phyloP scores from a whole-genome alignment of 495 filamentous ascomycete species.

The Aspergillus biplanus region DNA sequence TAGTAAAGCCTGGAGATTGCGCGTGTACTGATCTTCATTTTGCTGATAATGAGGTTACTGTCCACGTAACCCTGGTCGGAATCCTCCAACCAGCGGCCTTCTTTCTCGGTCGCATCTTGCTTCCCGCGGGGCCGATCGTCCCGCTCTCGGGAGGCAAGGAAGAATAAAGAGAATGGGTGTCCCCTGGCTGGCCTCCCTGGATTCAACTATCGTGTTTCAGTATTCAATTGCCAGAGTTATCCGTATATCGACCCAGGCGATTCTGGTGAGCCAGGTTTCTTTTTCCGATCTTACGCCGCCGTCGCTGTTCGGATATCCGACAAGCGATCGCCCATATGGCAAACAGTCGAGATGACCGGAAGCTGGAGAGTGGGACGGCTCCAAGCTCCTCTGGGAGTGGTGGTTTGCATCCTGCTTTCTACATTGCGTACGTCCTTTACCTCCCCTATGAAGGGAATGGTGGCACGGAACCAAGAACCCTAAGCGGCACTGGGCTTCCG shows the following conservation, averaged over 20 bases:
- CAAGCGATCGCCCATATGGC: conserved; percentile 28
- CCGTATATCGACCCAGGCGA: too few relatives aligned
- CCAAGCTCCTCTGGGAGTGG: conserved; percentile 26
- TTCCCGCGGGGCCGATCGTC: background rate
- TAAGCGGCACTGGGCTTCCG: too few relatives aligned
- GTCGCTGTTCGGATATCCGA: background rate
- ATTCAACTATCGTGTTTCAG: too few relatives aligned
- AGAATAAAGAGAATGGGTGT: background rate
- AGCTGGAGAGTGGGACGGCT: conserved; percentile 35
- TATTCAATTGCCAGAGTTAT: too few relatives aligned
- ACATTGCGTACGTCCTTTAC: conserved; percentile 58
- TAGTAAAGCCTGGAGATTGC: background rate
- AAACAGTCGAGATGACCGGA: conserved; percentile 40
- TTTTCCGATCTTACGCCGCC: too few relatives aligned
- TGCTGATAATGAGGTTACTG: background rate
- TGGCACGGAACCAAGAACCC: too few relatives aligned
- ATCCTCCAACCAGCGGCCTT: background rate
- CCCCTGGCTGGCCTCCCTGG: background rate
- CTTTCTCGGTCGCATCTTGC: background rate
- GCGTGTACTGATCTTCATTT: background rate
- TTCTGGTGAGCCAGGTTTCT: too few relatives aligned
- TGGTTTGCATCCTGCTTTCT: conserved; percentile 75
- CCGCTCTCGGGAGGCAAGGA: background rate
- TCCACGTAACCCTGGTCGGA: background rate
- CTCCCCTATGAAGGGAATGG: background rate